Percentiles rank a stretch among this genome's conserved stretches.
Conservation (phyloP, 257 asterid species). For the Salvia splendens region DNA sequence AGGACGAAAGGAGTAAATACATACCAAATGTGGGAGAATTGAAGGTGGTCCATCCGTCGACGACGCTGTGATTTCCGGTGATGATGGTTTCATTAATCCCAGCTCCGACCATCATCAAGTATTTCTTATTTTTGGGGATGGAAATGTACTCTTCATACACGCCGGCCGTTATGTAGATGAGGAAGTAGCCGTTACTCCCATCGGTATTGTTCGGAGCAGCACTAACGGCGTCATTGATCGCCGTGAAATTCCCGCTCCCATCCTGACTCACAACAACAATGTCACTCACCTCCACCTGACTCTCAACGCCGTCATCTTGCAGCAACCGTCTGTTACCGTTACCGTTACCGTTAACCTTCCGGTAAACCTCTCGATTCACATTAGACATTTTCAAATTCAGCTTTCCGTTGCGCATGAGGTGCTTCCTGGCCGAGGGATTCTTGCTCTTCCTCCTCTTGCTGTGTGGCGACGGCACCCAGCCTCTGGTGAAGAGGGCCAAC, state of each 20-base stretch:
- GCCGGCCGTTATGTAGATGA: conserved; percentile 61
- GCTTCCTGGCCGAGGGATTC: neutral
- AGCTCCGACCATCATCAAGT: conserved; percentile 76
- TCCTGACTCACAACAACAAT: conserved; percentile 61
- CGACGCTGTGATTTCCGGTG: conserved; percentile 66
- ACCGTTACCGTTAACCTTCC: conserved; percentile 35
- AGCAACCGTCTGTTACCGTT: conserved; percentile 50
- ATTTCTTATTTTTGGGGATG: conserved; percentile 55
- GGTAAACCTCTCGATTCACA: conserved; percentile 35
- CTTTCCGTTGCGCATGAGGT: conserved; percentile 3
- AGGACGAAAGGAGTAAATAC: neutral
- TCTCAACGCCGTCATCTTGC: conserved; percentile 32
- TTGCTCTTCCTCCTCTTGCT: conserved; percentile 17
- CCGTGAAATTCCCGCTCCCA: conserved; percentile 57
- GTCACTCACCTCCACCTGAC: conserved; percentile 49
- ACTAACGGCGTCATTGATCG: conserved; percentile 60
- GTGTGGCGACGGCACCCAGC: conserved; percentile 56
- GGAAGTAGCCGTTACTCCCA: conserved; percentile 49
- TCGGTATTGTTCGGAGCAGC: conserved; percentile 61
- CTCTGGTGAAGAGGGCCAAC: conserved; percentile 57
- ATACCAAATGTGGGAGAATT: conserved; percentile 64
- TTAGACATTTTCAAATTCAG: conserved; percentile 40
- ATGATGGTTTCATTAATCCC: conserved; percentile 69
- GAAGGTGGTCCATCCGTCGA: conserved; percentile 86
- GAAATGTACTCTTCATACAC: conserved; percentile 70